Evolutionary conservation across 2,329 filamentous ascomycete genomes (phyloP), one percentile per base, ranked within the genome.

Genomic region (Aulographum hederae): DNA sequence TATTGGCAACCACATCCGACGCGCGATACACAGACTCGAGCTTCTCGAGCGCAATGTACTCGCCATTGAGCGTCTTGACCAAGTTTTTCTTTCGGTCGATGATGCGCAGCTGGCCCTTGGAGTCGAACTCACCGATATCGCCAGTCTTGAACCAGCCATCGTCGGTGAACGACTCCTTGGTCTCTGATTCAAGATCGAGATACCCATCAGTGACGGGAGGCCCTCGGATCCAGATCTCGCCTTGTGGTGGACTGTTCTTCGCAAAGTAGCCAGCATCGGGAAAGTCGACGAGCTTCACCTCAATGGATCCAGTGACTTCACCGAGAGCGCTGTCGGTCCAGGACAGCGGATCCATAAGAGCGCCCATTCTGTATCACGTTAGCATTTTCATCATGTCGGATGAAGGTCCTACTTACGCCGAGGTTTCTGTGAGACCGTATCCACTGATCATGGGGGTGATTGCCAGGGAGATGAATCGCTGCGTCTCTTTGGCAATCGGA

Each of bases 51-150:
- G 86, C 89, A 52, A 95, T 91, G 56, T 95, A 95, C 63, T 95
- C 86, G 43, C 86, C 86, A 37, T 85, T 84, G 41, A 81, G 69
- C 39, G 89, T 85, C 73, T 95, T 95, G 55, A 95, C 80, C 34
- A 95, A 63, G 58, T 95, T 95, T 74, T 95, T 95, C 71, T 93
- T 85, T 43, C 86, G 81, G 54, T 95, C 86, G 48, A 95, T 85
- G 51, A 95, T 76, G 43, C 66, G 70, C 41, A 95, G 57, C 51
- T 92, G 79, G 27, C 86, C 86, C 38, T 76, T 65, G 28, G 60
- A 50, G 53, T 86, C 75, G 46, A 86, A 89, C 51, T 94, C 80
- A 45, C 86, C 86, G 51, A 95, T 89, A 47, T 95, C 86, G 38
- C 86, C 86, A 12, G 84, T 92, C 67, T 78, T 86, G 69, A 95